A percentile compares a stretch with the other conserved stretches of the same genome.
These are phyloP conservation scores for Poa pratensis DNA, from an alignment of 176 grass and related monocot genomes.

Conservation along the genomic window DNA sequence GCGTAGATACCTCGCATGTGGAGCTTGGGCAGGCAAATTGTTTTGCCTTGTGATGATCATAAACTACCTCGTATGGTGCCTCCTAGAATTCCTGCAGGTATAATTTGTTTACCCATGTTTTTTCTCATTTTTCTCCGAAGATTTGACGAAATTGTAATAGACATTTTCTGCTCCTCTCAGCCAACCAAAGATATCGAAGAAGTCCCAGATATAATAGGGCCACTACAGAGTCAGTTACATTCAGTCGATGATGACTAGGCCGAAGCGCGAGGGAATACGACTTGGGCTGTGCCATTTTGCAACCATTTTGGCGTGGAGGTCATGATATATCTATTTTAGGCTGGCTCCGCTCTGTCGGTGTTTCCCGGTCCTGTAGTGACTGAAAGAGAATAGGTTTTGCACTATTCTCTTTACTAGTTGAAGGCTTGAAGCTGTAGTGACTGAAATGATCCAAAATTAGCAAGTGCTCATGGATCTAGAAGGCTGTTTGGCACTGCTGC, in stretches of 20 bases:
- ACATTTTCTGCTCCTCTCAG: conserved; percentile 38
- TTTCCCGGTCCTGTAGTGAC: background rate
- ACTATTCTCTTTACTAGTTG: too few species aligned
- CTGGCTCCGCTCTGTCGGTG: background rate
- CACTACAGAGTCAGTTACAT: conserved; percentile 41
- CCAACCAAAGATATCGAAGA: conserved; percentile 76
- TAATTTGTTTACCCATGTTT: conserved; percentile 24
- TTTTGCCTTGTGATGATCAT: conserved; percentile 90
- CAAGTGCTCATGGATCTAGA: too few species aligned
- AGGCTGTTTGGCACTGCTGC: too few species aligned
- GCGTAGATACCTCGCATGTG: conserved; percentile 75
- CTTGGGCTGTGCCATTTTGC: background rate
- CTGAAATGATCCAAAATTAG: too few species aligned
- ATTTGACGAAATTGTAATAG: conserved; percentile 6
- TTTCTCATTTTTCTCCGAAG: background rate
- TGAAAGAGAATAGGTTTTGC: background rate
- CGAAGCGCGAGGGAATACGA: conserved; percentile 19
- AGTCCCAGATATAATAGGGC: conserved; percentile 66
- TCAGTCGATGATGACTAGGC: conserved; percentile 6
- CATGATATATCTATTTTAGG: background rate
- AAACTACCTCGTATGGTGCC: conserved; percentile 74
- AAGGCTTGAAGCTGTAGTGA: too few species aligned
- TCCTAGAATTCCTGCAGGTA: conserved; percentile 81
- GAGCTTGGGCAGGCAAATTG: conserved; percentile 85
- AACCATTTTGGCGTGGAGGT: background rate